Evolutionary conservation across 805 yeast species (phyloP), one percentile per base, ranked within the genome.

Genomic region (Saccharomyces paradoxus): DNA sequence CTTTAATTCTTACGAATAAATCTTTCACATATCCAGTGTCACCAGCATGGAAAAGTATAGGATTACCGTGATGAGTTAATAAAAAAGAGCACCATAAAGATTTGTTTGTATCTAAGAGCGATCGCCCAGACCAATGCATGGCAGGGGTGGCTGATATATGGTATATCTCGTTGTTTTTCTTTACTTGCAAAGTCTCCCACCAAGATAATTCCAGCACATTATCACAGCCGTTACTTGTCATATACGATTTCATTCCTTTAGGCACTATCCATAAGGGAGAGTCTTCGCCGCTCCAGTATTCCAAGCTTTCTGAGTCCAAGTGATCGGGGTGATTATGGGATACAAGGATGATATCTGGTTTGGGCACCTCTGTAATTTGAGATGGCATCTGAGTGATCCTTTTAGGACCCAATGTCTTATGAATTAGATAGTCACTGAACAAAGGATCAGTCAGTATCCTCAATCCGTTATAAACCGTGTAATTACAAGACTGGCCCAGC

Each of bases 241-340:
- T 72, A 53, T 76, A 81, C 60, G 73, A 74, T 52, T 81, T 78
- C 50, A 92, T 76, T 0, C 98, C 98, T 21, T 79, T 63, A 0
- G 98, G 98, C 0, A 91, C 96, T 9, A 92, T 77, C 97, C 98
- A 92, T n/a, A 85, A 71, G 10, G 66, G 63, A 12, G 63, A 60
- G 26, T 63, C 59, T 13, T 51, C 47, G n/a, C 54, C 50, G 22
- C 59, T 58, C 68, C 73, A 65, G 50, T 73, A 61, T 44, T 71
- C 65, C 14, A 83, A 80, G 9, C 87, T 74, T 30, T 76, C 81
- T 54, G 79, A 73, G 63, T 92, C 98, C 48, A 92, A 71, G 71
- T 92, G 98, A 69, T 92, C 98, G 1, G 97, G 98, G 64, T 92
- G 98, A 66, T 92, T 91, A 67, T 92, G 98, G 1, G 95, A 86